Conservation (phyloP, 2,329 filamentous ascomycete species). For the Sclerotinia minor region DNA sequence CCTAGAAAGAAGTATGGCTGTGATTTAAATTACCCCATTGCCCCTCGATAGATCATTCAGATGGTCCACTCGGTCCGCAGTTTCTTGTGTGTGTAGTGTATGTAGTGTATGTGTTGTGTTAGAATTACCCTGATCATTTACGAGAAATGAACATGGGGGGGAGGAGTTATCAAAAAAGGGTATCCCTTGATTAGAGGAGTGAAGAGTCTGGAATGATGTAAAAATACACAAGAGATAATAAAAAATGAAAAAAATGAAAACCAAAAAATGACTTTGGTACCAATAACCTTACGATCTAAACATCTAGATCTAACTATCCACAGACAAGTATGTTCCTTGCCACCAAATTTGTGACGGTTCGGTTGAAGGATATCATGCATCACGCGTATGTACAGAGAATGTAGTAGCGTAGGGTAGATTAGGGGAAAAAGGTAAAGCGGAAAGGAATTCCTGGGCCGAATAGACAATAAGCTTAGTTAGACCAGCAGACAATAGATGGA, state of each 20-base stretch:
- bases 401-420: not conserved
- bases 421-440: not conserved
- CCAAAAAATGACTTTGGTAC: not conserved
- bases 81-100: not conserved
- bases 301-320: not conserved
- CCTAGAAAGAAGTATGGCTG: constrained; percentile 7
- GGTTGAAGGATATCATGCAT: not conserved
- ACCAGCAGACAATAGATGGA: not conserved
- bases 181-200: constrained; percentile 1
- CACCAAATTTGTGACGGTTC: constrained; percentile 10
- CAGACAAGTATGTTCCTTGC: constrained; percentile 10
- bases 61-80: constrained; percentile 14
- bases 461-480: no score
- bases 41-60: not conserved
- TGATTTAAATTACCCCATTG: constrained; percentile 16
- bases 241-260: no score
- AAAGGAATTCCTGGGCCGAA: not conserved
- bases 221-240: no score
- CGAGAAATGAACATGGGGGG: constrained; percentile 4
- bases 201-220: not conserved
- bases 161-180: not conserved
- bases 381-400: not conserved
- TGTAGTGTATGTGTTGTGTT: not conserved
- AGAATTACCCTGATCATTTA: not conserved
- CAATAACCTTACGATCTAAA: constrained; percentile 1